Evolutionary conservation across 208 protist species (phyloP).

Genomic region (Leishmania martiniquensis): DNA sequence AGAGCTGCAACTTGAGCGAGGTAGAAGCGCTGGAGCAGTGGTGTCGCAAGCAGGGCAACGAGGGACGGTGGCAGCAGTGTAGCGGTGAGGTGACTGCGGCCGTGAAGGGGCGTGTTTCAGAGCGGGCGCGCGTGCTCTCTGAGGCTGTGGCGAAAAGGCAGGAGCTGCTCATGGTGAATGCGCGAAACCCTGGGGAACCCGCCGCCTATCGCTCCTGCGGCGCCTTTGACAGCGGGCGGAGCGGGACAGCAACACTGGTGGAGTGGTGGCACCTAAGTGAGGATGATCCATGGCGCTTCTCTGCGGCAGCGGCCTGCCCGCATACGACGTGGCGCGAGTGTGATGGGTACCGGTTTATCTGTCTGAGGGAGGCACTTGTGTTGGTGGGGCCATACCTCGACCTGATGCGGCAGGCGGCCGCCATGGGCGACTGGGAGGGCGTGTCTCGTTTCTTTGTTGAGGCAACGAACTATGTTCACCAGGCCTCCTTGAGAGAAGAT

Average conservation of each 20-base stretch:
- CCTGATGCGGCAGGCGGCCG: slow-evolving; percentile 23
- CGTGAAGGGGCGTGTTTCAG: slow-evolving; percentile 3
- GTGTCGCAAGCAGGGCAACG: slow-evolving; percentile 1
- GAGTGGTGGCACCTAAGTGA: slow-evolving; percentile 28
- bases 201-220: background rate
- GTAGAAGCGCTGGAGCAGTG: slow-evolving; percentile 23
- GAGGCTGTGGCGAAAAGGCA: slow-evolving; percentile 4
- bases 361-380: slow-evolving; percentile 12
- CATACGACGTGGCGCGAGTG: background rate
- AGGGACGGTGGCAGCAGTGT: background rate
- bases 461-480: background rate
- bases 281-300: slow-evolving; percentile 22
- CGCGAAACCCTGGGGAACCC: background rate
- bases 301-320: background rate
- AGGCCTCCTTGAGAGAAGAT: background rate
- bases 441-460: background rate
- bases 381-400: slow-evolving; percentile 28
- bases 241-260: slow-evolving; percentile 8
- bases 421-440: slow-evolving; percentile 17
- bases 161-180: background rate
- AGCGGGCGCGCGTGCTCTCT: slow-evolving; percentile 3
- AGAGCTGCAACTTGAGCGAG: slow-evolving; percentile 24
- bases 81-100: slow-evolving; percentile 3
- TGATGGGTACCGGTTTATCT: slow-evolving; percentile 15
- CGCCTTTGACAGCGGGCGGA: background rate